These are phyloP conservation scores for Endogone sp. DNA, from an alignment of 192 early-diverging fungal species.

Conservation along the genomic window DNA sequence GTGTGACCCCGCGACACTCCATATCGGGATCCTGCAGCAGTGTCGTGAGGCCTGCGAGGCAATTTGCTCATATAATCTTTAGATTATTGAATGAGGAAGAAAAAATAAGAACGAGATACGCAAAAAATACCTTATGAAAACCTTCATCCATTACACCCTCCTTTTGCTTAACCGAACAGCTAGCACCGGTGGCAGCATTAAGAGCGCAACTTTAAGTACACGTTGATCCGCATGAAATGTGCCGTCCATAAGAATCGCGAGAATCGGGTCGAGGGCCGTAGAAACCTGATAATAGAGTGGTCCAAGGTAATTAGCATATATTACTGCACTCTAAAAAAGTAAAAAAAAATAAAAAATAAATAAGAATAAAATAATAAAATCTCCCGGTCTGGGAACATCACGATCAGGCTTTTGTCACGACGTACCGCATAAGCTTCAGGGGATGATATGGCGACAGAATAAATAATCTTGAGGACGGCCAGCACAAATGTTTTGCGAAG, in stretches of 20 bases:
- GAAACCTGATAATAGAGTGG: neutral
- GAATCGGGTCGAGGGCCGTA: neutral
- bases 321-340: too few species aligned
- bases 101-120: too few species aligned
- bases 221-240: neutral
- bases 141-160: neutral
- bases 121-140: conserved; percentile 6
- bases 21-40: conserved; percentile 15
- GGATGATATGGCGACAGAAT: conserved; percentile 22
- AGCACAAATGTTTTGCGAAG: conserved; percentile 29
- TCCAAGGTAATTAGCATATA: too few species aligned
- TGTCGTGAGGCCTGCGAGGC: conserved; percentile 4
- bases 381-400: neutral
- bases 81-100: too few species aligned
- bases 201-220: conserved; percentile 1
- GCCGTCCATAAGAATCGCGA: neutral
- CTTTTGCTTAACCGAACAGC: neutral
- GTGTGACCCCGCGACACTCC: conserved; percentile 16
- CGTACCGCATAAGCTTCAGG: conserved; percentile 18
- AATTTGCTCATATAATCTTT: conserved; percentile 1
- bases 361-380: neutral
- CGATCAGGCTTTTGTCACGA: neutral
- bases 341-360: neutral
- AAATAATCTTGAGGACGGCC: conserved; percentile 23
- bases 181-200: conserved; percentile 2